Base-by-base conservation (phyloP, 495 filamentous ascomycete genomes). In the Cenococcum geophilum region DNA sequence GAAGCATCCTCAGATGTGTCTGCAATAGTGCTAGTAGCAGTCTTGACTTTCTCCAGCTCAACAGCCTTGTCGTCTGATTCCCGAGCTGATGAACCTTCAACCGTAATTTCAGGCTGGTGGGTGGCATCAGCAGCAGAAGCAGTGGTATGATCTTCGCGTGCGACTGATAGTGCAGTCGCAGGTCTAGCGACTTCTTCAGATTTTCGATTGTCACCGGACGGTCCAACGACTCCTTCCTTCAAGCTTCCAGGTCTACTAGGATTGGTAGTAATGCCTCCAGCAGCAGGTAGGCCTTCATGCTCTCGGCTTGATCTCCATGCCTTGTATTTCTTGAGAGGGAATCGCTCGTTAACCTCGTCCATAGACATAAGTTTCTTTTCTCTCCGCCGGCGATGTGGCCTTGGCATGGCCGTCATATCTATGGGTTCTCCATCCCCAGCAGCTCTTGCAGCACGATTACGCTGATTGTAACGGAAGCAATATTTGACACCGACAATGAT, bases 401-500 rank as follows among this genome's bases (percentile, higher is more conserved):
- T 80, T 57, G 89, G 88, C 82, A 97, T 88, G 59, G 83, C 78
- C 57, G 88, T 80, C 61, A 96, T 76, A 70, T 91, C 89, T 64
- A 93, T 95, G 1, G 89, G 88, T 45, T 97, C 95, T 62, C 86
- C 90, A 66, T 92, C 87, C 67, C 96, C 92, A 62, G 86, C 60
- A 62, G 86, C 80, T 56, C 88, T 85, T 61, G 88, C 75, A 50
- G 84, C 83, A 34, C 93, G 88, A 73, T 95, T 95, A 27, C 93
- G 84, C 63, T 95, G 91, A 73, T 97, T 98, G 73, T 98, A 97
- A 55, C 93, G 82, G 73, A 98, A 98, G 75, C 93, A 98, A 75
- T 98, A 98, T 75, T 98, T 98, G 54, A 98, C 93, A 42, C 93
- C 93, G 65, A 98, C 93, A 69, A 98, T 98, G 72, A 98, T 98